Evolutionary conservation across 108 stramenopile species (phyloP).

Genomic region (Nannochloropsis oceanica): DNA sequence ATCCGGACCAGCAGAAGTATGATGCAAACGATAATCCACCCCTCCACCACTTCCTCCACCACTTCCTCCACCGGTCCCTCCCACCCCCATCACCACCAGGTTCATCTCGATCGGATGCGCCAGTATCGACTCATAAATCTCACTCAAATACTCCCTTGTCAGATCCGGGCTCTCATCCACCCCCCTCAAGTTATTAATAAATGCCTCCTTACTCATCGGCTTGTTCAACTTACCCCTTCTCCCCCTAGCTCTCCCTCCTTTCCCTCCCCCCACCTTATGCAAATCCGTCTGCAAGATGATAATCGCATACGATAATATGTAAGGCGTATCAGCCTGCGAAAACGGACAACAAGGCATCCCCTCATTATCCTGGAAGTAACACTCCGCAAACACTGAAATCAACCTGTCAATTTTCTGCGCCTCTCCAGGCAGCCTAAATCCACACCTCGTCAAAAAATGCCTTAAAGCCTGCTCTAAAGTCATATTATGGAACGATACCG

Average conservation of each 20-base stretch:
- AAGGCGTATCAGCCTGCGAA: constrained; percentile 55
- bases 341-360: constrained; percentile 24
- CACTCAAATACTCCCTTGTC: constrained; percentile 42
- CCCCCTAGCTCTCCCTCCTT: constrained; percentile 6
- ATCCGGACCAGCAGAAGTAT: not conserved
- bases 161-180: constrained; percentile 44
- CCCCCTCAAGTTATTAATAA: constrained; percentile 65
- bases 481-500: constrained; percentile 84
- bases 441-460: constrained; percentile 75
- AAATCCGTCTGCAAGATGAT: constrained; percentile 98
- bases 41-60: not conserved
- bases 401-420: constrained; percentile 87
- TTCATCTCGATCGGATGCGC: constrained; percentile 1
- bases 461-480: constrained; percentile 67
- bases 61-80: not conserved
- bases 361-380: constrained; percentile 89
- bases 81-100: not conserved
- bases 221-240: constrained; percentile 12
- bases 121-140: constrained; percentile 38
- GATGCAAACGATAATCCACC: not conserved
- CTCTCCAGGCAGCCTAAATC: constrained; percentile 91
- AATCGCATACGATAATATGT: constrained; percentile 79
- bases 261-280: constrained; percentile 47
- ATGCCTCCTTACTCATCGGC: constrained; percentile 75
- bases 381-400: constrained; percentile 68